phyloP scores from a whole-genome alignment of 495 filamentous ascomycete species.

The Penicillium subrubescens region DNA sequence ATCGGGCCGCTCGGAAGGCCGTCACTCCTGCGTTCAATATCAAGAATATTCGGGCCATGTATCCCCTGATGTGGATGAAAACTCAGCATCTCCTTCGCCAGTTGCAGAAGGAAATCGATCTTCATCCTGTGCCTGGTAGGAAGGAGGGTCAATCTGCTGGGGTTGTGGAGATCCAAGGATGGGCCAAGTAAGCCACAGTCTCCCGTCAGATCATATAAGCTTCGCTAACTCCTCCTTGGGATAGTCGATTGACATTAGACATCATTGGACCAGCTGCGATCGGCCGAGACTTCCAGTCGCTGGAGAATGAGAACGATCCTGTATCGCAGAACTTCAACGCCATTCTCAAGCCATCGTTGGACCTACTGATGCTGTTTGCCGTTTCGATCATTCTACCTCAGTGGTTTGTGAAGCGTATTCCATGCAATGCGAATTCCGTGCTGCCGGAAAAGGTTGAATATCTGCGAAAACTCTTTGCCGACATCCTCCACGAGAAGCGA shows the following conservation, averaged over 20 bases:
- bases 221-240: background rate
- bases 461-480: slow-evolving; percentile 62
- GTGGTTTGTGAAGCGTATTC: slow-evolving; percentile 51
- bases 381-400: slow-evolving; percentile 45
- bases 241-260: slow-evolving; percentile 69
- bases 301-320: slow-evolving; percentile 61
- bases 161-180: slow-evolving; percentile 62
- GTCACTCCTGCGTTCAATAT: slow-evolving; percentile 78
- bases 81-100: slow-evolving; percentile 37
- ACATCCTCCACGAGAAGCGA: slow-evolving; percentile 65
- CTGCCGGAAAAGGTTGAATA: slow-evolving; percentile 53
- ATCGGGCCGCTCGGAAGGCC: slow-evolving; percentile 66
- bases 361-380: slow-evolving; percentile 43
- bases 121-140: slow-evolving; percentile 30
- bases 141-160: slow-evolving; percentile 38
- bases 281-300: slow-evolving; percentile 72
- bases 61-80: slow-evolving; percentile 72
- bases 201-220: background rate
- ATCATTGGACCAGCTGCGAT: slow-evolving; percentile 81
- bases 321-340: slow-evolving; percentile 65
- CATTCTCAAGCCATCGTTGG: slow-evolving; percentile 46
- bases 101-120: slow-evolving; percentile 37
- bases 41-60: slow-evolving; percentile 76
- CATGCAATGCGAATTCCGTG: slow-evolving; percentile 64
- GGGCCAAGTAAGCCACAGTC: slow-evolving; percentile 52